phyloP scores from a whole-genome alignment of 2,329 filamentous ascomycete genomes.

The Cladosporium colombiae region DNA sequence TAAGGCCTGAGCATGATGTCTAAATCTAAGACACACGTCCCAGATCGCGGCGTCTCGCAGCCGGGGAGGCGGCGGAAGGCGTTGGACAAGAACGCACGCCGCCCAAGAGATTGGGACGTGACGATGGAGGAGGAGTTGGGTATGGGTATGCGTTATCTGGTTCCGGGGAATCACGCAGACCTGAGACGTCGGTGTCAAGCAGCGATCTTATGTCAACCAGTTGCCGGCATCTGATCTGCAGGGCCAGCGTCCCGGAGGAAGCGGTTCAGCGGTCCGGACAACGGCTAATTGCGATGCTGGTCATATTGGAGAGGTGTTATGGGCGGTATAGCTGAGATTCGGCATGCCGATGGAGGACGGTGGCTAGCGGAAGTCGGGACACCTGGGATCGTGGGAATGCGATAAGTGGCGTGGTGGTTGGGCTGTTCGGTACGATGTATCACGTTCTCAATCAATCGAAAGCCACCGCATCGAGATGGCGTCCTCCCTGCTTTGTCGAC shows the following conservation, averaged over 20 bases:
- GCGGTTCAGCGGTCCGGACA: neutral
- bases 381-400: neutral
- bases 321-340: neutral
- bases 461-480: neutral
- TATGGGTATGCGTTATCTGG: neutral
- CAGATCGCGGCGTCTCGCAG: neutral
- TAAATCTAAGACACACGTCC: slow-evolving; percentile 5
- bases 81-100: neutral
- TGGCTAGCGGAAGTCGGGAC: neutral
- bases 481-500: slow-evolving; percentile 3
- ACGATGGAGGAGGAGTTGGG: neutral
- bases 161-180: neutral
- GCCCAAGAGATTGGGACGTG: neutral
- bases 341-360: neutral
- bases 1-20: neutral
- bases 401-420: slow-evolving; percentile 1
- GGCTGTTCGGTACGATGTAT: neutral
- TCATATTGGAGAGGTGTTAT: neutral
- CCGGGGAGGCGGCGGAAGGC: neutral
- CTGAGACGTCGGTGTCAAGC: neutral
- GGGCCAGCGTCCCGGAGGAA: neutral
- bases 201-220: neutral
- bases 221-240: neutral
- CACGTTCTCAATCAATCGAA: neutral
- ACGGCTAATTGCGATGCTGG: neutral